These are phyloP conservation scores for Fonsecaea erecta DNA, from an alignment of 2,329 filamentous ascomycete genomes.

Conservation along the genomic window DNA sequence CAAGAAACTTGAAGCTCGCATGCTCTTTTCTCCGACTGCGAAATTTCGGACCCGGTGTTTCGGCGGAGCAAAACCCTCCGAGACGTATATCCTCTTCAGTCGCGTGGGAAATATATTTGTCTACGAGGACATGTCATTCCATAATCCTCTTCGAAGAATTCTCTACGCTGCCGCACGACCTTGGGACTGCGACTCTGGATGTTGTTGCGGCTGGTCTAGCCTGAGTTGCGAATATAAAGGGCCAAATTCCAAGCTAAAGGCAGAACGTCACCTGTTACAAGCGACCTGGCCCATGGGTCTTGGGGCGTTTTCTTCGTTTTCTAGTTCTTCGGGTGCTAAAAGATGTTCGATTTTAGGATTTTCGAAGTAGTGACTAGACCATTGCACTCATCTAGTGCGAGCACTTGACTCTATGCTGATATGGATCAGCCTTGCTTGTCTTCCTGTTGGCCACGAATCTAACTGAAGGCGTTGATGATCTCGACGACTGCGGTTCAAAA, in stretches of 20 bases:
- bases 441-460: constrained; percentile 32
- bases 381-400: background rate
- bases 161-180: too few species aligned
- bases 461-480: constrained; percentile 68
- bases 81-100: background rate
- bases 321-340: background rate
- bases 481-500: constrained; percentile 59
- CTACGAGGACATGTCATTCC: too few species aligned
- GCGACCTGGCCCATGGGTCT: background rate
- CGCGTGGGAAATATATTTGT: background rate
- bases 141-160: too few species aligned
- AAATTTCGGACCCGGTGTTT: constrained; percentile 6
- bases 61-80: background rate
- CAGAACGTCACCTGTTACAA: background rate
- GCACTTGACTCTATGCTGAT: background rate
- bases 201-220: too few species aligned
- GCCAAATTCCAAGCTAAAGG: too few species aligned
- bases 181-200: too few species aligned
- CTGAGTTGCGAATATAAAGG: too few species aligned
- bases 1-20: constrained; percentile 14
- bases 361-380: background rate
- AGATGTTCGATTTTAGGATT: background rate
- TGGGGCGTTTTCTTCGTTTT: background rate
- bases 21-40: constrained; percentile 10
- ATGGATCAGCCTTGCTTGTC: background rate